Base-by-base conservation (phyloP, 805 yeast species). In the Ogataea neopini region DNA sequence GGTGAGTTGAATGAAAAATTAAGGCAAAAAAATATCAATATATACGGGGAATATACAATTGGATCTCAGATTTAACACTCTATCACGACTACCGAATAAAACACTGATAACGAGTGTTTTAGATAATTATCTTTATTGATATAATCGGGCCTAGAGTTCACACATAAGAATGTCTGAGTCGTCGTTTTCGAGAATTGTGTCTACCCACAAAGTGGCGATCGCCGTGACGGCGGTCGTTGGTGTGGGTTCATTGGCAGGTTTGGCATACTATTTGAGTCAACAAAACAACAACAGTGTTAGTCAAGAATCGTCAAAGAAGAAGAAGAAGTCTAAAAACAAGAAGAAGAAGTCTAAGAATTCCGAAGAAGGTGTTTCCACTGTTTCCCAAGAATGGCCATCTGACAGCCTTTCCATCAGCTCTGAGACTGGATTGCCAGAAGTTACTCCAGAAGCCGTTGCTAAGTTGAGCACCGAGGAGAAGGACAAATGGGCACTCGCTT, bases 401-500 rank as follows among this genome's bases (percentile, higher is more conserved):
- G 34, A 43, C 17, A 53, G 50, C 25, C 84, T 79, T 60, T 86
- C 91, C n/a, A 72, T 75, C 13, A 73, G 73, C 53, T 49, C 43
- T 13, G 59, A 61, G 1, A 66, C 75, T 17, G 88, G 89, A 2
- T 72, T 80, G 51, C 92, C 92, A 4, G 72, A 70, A 15, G 60
- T 86, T 37, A 68, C 76, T 33, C 73, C 71, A 22, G 84, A 72
- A 32, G 61, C 63, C 41, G 68, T 83, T 19, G 62, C 68, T 9
- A 54, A 60, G 3, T 73, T 86, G 51, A 60, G 79, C 6, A 73
- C 64, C 4, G 75, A 71, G 53, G 79, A 80, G 56, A 83, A 75
- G 67, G 84, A 79, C 36, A 72, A 74, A 42, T 77, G 84, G 76
- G 88, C 96, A 4, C 66, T 80, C 44, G 81, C 84, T 36, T 78